Conservation (phyloP, 805 yeast genomes). For the Zygotorulaspora sp. region DNA sequence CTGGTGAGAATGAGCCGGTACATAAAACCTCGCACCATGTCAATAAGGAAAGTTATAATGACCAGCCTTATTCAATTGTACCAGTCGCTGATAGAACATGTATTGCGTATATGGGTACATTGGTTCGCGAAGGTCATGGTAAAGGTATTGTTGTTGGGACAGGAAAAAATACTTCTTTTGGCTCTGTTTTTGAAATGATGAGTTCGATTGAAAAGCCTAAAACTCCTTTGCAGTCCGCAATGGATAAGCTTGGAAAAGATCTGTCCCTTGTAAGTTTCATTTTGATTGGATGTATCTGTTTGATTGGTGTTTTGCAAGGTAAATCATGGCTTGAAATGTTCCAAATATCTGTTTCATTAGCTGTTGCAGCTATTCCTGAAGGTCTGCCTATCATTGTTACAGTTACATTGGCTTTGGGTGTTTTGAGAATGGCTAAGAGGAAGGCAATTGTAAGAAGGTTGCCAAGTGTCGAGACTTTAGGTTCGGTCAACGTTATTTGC, state of each 20-base stretch:
- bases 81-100: conserved; percentile 66
- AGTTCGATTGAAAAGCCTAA: conserved; percentile 92
- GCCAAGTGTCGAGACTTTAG: conserved; percentile 93
- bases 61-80: conserved; percentile 35
- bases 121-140: conserved; percentile 95
- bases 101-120: conserved; percentile 95
- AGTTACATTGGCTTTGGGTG: conserved; percentile 94
- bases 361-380: conserved; percentile 99
- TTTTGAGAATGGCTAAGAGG: conserved; percentile 89
- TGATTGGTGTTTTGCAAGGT: conserved; percentile 88
- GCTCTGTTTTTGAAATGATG: conserved; percentile 94
- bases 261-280: conserved; percentile 77
- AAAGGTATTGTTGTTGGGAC: conserved; percentile 90
- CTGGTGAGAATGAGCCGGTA: conserved; percentile 93
- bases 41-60: conserved; percentile 22
- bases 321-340: conserved; percentile 97
- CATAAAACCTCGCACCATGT: conserved; percentile 54
- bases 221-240: conserved; percentile 90
- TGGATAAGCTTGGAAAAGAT: conserved; percentile 94
- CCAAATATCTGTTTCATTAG: conserved; percentile 92
- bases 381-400: conserved; percentile 98
- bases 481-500: conserved; percentile 90
- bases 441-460: conserved; percentile 91
- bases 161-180: conserved; percentile 86
- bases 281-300: conserved; percentile 85